A percentile compares a stretch with the other conserved stretches of the same genome.
These are phyloP conservation scores for Coemansia sp. DNA, from an alignment of 192 early-diverging fungal species.

Conservation along the genomic window DNA sequence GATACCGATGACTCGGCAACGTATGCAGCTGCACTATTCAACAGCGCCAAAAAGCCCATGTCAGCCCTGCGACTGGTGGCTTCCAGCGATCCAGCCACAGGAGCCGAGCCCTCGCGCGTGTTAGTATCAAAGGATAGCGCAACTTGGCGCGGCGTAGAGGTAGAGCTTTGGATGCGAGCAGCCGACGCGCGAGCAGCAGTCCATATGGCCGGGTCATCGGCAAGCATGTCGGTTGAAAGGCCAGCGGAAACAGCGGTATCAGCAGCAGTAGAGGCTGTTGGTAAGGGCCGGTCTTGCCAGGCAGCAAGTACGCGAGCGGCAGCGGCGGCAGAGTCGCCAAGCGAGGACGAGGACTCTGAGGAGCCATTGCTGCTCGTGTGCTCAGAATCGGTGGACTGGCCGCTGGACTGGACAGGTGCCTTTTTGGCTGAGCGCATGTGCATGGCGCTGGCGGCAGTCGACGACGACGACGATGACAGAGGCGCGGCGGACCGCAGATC, in stretches of 20 bases:
- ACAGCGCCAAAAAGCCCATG: conserved; percentile 44
- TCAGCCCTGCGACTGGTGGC: conserved; percentile 14
- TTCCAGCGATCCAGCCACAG: conserved; percentile 16
- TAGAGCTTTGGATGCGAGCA: conserved; percentile 23
- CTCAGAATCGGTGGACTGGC: conserved; percentile 43
- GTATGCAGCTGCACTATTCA: conserved; percentile 46
- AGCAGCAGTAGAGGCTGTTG: not conserved
- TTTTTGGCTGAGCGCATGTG: conserved; percentile 36
- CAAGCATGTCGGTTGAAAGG: conserved; percentile 1
- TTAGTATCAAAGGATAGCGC: conserved; percentile 12
- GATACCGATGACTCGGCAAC: conserved; percentile 36
- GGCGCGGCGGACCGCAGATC: conserved; percentile 17
- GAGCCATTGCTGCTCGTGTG: conserved; percentile 29
- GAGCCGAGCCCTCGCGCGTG: conserved; percentile 34
- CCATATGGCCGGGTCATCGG: conserved; percentile 12
- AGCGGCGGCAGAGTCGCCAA: conserved; percentile 46
- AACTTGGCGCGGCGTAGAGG: conserved; percentile 24
- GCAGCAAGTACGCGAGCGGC: conserved; percentile 51
- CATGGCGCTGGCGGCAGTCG: conserved; percentile 2
- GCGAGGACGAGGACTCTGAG: conserved; percentile 37
- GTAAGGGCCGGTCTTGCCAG: conserved; percentile 43
- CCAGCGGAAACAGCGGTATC: conserved; percentile 2
- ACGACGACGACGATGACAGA: conserved; percentile 7
- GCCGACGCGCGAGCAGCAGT: not conserved
- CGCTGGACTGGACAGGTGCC: conserved; percentile 13